Evolutionary conservation across 2,329 filamentous ascomycete species (phyloP).

Genomic region (Byssoonygena ceratinophila): DNA sequence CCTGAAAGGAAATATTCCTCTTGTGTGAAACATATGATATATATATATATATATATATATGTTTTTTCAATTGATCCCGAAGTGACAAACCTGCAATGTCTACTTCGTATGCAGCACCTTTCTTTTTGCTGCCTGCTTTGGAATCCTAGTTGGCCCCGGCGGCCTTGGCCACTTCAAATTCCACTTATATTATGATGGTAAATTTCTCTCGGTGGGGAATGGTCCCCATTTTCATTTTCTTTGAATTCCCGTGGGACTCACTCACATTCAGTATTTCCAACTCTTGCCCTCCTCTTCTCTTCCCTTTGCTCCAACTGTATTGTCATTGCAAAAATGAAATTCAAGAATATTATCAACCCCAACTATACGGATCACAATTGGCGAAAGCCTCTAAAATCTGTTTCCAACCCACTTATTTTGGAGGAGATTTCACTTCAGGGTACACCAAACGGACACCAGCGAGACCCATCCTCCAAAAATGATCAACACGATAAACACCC

Average conservation of each 20-base stretch:
- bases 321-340: constrained; percentile 4
- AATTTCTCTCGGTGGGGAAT: not conserved
- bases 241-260: not conserved
- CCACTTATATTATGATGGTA: not conserved
- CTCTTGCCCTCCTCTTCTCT: not conserved
- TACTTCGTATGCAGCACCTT: not conserved
- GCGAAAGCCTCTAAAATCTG: constrained; percentile 9
- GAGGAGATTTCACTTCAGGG: not conserved
- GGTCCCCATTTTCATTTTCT: not conserved
- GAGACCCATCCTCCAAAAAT: not conserved
- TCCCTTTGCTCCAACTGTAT: not conserved
- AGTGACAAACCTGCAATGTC: constrained; percentile 6
- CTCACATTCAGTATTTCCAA: not conserved
- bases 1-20: not conserved
- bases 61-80: constrained; percentile 1
- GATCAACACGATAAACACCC: not conserved
- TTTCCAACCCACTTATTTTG: constrained; percentile 6
- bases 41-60: too few species aligned
- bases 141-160: not conserved
- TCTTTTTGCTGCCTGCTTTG: not conserved
- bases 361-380: constrained; percentile 9
- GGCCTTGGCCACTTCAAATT: too few species aligned
- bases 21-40: constrained; percentile 5
- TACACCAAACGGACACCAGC: not conserved
- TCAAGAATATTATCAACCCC: constrained; percentile 13